Base-by-base conservation (phyloP, 1,284 basidiomycete species). In the Apiotrichum gracile region DNA sequence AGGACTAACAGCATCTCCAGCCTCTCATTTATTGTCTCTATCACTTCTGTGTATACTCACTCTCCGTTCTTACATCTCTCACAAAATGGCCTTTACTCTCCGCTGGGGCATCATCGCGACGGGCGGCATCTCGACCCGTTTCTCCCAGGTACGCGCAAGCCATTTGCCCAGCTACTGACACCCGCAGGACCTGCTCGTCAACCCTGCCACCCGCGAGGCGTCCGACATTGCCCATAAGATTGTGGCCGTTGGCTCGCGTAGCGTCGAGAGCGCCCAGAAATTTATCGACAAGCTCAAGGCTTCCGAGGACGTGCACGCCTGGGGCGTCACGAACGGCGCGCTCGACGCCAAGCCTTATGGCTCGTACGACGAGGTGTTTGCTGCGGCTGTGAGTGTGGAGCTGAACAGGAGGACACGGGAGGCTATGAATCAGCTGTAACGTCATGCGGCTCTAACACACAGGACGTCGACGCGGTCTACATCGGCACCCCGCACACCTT, bases 401-500 rank as follows among this genome's bases (percentile, higher is more conserved):
- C 13, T 8, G 37, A 7, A 19, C 2, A 21, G 19, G 17, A 3
- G 19, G 34, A 16, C 10, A 7, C 5, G 10, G 37, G n/a, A 24
- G 22, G 14, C 22, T 41, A 9, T 4, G n/a, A n/a, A n/a, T n/a
- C n/a, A n/a, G 45, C 12, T 35, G 7, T 4, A 37, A n/a, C 35
- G 12, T 14, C 34, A 25, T 24, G 9, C 6, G 27, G 35, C 31
- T 29, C 8, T 26, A 25, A 38, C 19, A 6, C 12, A 1, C 58
- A 90, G 86, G 77, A 86, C 52, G 85, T 91, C 27, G 84, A 91
- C 62, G 86, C 78, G 3, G 78, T 91, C 47, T 91, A 91, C 73
- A 85, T 91, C 51, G 88, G 88, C 22, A 92, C 91, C 1, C 91
- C 91, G 5, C 89, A 94, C 69, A 87, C 88, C 0, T 79, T 81